phyloP scores from a whole-genome alignment of 2,329 filamentous ascomycete genomes.

The Parafenestella ontariensis region DNA sequence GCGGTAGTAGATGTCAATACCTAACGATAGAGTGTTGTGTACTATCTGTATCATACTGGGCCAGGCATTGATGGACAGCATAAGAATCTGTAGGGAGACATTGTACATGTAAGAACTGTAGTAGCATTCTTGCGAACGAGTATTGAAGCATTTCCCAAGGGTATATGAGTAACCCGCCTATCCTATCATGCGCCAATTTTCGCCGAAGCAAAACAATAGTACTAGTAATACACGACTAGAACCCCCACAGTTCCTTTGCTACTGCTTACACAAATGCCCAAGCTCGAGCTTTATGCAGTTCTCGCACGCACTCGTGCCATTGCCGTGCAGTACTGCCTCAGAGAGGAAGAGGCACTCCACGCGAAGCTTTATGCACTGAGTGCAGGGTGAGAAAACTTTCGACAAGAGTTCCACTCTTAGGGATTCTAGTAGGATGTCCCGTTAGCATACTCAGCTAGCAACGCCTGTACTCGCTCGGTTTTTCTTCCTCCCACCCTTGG shows the following conservation, averaged over 20 bases:
- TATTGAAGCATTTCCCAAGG: neutral
- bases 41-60: neutral
- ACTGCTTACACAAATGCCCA: neutral
- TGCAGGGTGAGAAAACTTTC: neutral
- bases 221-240: neutral
- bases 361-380: neutral
- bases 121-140: neutral
- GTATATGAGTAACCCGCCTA: neutral
- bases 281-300: neutral
- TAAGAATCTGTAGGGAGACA: neutral
- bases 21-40: neutral
- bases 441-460: constrained; percentile 7
- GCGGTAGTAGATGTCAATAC: neutral
- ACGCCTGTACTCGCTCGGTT: constrained; percentile 34
- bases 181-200: neutral
- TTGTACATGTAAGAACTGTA: neutral
- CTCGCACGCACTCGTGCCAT: too few species aligned
- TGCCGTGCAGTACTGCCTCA: neutral
- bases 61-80: neutral
- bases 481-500: constrained; percentile 44
- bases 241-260: neutral
- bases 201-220: neutral
- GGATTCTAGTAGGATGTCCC: too few species aligned
- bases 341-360: neutral
- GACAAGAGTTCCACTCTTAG: too few species aligned